Conservation (phyloP, 31 red algal species). For the Asparagopsis taxiformis region DNA sequence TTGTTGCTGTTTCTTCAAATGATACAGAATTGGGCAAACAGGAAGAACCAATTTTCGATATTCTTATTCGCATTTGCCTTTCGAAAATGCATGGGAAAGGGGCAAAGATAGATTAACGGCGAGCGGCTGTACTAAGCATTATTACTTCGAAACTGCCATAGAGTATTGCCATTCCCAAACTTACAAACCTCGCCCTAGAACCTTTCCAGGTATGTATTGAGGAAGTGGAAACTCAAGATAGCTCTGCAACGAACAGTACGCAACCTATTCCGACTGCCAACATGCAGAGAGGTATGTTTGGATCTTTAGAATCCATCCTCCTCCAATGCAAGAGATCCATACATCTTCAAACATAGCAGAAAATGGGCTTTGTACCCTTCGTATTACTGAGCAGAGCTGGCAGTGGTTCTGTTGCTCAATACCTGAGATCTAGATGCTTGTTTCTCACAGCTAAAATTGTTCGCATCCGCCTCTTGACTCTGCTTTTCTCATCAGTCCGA, state of each 20-base stretch:
- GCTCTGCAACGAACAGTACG: neutral
- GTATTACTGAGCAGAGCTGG: conserved; percentile 41
- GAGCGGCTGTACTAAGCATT: conserved; percentile 58
- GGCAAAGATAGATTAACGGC: conserved; percentile 34
- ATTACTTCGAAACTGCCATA: conserved; percentile 58
- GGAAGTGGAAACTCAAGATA: conserved; percentile 9
- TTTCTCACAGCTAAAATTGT: conserved; percentile 36
- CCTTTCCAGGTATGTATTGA: conserved; percentile 20
- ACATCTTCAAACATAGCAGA: conserved; percentile 24
- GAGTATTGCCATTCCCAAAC: conserved; percentile 54
- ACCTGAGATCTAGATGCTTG: conserved; percentile 46
- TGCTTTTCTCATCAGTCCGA: conserved; percentile 7
- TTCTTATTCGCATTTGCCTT: conserved; percentile 76
- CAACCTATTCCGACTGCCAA: conserved; percentile 18
- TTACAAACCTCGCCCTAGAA: conserved; percentile 41
- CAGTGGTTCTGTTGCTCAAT: conserved; percentile 44
- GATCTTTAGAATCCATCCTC: conserved; percentile 59
- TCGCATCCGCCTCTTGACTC: conserved; percentile 39
- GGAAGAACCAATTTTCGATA: conserved; percentile 32
- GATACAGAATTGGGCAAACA: conserved; percentile 9
- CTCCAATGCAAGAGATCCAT: conserved; percentile 49
- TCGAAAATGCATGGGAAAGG: conserved; percentile 72
- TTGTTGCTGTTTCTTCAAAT: too few relatives aligned
- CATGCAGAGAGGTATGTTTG: conserved; percentile 42
- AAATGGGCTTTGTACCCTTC: conserved; percentile 8